These are phyloP conservation scores for Phytophthora quininea DNA, from an alignment of 352 stramenopile species.

Conservation along the genomic window DNA sequence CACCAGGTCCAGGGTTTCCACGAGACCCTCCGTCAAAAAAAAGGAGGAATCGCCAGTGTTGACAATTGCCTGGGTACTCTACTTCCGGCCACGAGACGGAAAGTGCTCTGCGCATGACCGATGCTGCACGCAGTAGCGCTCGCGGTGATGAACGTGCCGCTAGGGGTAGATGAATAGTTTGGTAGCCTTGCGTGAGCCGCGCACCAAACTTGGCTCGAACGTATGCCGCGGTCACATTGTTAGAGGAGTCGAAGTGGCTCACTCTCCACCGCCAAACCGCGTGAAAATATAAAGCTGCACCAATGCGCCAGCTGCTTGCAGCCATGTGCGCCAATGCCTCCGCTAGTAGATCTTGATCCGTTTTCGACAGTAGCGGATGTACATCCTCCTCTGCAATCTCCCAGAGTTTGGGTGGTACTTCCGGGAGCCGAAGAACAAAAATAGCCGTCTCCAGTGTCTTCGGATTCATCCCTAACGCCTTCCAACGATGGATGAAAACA, in stretches of 20 bases:
- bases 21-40: constrained; percentile 7
- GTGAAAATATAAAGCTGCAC: background rate
- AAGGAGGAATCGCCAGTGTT: background rate
- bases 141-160: too few species aligned
- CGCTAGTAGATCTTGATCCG: background rate
- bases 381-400: background rate
- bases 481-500: background rate
- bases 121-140: too few species aligned
- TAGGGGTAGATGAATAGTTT: background rate
- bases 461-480: background rate
- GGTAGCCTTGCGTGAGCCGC: background rate
- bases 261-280: background rate
- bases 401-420: background rate
- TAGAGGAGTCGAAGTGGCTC: too few species aligned
- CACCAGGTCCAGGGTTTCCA: background rate
- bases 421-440: background rate
- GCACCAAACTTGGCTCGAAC: too few species aligned
- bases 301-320: background rate
- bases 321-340: background rate
- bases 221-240: too few species aligned
- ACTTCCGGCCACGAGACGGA: too few species aligned
- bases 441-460: background rate
- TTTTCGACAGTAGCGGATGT: background rate
- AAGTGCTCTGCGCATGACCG: too few species aligned
- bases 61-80: too few species aligned